phyloP scores from a whole-genome alignment of 78 protist genomes.

The Cavenderia fasciculata region DNA sequence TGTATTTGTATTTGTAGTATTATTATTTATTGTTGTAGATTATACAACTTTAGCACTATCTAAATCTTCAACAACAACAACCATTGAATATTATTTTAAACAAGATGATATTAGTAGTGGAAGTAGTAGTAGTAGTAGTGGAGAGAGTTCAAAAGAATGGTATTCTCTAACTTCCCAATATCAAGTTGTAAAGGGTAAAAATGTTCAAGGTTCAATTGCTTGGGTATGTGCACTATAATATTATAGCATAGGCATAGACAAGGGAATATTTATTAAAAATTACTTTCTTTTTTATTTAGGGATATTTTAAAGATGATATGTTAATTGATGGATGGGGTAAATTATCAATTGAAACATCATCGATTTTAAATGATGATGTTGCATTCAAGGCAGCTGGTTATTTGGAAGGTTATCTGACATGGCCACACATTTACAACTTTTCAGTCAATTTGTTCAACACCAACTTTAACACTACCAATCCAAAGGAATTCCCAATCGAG shows the following conservation, averaged over 20 bases:
- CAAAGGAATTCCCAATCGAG: constrained; percentile 15
- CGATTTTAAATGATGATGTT: neutral
- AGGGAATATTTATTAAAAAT: neutral
- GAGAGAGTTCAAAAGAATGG: too few species aligned
- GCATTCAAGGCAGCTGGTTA: constrained; percentile 64
- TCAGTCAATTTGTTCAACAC: constrained; percentile 35
- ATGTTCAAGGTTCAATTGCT: constrained; percentile 4
- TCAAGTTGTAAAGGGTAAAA: constrained; percentile 22
- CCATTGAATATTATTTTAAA: too few species aligned
- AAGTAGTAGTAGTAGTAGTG: too few species aligned
- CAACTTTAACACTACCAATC: constrained; percentile 19
- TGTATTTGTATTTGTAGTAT: too few species aligned
- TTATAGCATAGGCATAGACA: neutral
- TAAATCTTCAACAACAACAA: too few species aligned
- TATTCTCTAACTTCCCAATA: constrained; percentile 12
- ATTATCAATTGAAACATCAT: constrained; percentile 29
- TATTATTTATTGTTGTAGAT: too few species aligned
- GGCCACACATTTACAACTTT: constrained; percentile 38
- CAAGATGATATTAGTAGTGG: too few species aligned
- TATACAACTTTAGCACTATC: too few species aligned
- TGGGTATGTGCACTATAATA: constrained; percentile 4
- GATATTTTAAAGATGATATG: constrained; percentile 55
- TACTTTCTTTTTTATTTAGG: constrained; percentile 13
- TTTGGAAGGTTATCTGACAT: constrained; percentile 57
- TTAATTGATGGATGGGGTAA: constrained; percentile 68